Base-by-base conservation (phyloP, 768 basidiomycete species). In the Lactarius evosmus region DNA sequence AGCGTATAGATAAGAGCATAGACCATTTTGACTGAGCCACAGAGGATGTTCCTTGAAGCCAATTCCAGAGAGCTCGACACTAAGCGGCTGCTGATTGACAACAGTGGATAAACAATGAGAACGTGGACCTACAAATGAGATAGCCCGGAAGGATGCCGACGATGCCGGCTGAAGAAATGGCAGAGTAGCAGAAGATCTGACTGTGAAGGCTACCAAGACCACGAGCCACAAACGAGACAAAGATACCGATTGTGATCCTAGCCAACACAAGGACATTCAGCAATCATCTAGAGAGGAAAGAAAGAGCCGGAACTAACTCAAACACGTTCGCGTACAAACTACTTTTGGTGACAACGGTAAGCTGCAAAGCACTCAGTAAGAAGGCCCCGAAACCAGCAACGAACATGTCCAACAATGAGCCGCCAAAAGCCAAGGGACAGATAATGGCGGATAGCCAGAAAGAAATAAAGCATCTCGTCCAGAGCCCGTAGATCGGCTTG, bases 81-180 rank as follows among this genome's bases (percentile, higher is more conserved):
- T 83, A 36, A 77, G 61, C 6, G 22, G 17, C 38, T 17, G 25
- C 33, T 49, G 54, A 69, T 22, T 62, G 56, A 27, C 54, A 46
- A 50, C 36, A 38, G 53, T 29, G 67, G 44, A 16, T 63, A 69
- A 29, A n/a, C 19, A 22, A 61, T 69, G 49, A 62, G 22, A 11
- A 36, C 38, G 49, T 44, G 51, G 12, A 76, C 87, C 63, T 72
- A 91, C 91, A 73, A 63, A 93, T 90, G 56, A 92, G 80, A 74
- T 88, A 95, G 1, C 91, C 93, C n/a, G 93, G 93, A 51, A 95
- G 81, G 65, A 96, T 93, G 40, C 91, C 86, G 34, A 95, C 90
- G 60, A 95, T 91, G 29, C 86, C 87, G 56, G 92, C 82, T 8
- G 91, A 93, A 0, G 94, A 94, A 63, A 96, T 89, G 3, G 95